These are phyloP conservation scores for Russula dissimulans DNA, from an alignment of 768 basidiomycete genomes.

Conservation along the genomic window DNA sequence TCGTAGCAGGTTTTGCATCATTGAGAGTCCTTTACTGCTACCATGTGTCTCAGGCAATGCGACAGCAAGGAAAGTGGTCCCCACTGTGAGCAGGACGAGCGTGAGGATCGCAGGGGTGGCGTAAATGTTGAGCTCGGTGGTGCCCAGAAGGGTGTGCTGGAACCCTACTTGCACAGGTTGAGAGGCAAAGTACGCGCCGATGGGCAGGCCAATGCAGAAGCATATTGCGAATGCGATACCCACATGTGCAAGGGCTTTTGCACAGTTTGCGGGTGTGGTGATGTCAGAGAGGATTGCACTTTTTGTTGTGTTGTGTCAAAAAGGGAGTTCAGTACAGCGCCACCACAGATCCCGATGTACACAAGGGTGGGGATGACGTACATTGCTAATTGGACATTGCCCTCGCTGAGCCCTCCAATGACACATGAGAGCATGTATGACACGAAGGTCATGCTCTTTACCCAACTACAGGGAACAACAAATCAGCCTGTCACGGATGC, in stretches of 20 bases:
- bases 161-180: slow-evolving; percentile 63
- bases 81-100: slow-evolving; percentile 61
- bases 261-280: slow-evolving; percentile 68
- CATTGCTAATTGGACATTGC: slow-evolving; percentile 96
- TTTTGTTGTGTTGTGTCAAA: neutral
- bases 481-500: neutral
- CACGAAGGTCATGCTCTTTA: slow-evolving; percentile 82
- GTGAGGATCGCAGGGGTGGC: slow-evolving; percentile 84
- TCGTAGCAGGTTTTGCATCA: neutral
- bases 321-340: too few relatives aligned
- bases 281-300: slow-evolving; percentile 94
- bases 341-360: too few relatives aligned
- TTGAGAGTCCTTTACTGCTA: neutral
- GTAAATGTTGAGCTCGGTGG: slow-evolving; percentile 75
- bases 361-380: slow-evolving; percentile 35
- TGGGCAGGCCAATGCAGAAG: slow-evolving; percentile 86
- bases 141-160: slow-evolving; percentile 35
- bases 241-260: slow-evolving; percentile 81
- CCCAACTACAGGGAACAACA: slow-evolving; percentile 50
- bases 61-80: slow-evolving; percentile 68
- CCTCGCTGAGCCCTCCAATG: slow-evolving; percentile 90
- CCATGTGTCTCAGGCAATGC: slow-evolving; percentile 83
- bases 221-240: slow-evolving; percentile 96
- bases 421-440: slow-evolving; percentile 85
- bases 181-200: slow-evolving; percentile 96